These are phyloP conservation scores for Irpex lacteus DNA, from an alignment of 1,284 basidiomycete species.

Conservation along the genomic window DNA sequence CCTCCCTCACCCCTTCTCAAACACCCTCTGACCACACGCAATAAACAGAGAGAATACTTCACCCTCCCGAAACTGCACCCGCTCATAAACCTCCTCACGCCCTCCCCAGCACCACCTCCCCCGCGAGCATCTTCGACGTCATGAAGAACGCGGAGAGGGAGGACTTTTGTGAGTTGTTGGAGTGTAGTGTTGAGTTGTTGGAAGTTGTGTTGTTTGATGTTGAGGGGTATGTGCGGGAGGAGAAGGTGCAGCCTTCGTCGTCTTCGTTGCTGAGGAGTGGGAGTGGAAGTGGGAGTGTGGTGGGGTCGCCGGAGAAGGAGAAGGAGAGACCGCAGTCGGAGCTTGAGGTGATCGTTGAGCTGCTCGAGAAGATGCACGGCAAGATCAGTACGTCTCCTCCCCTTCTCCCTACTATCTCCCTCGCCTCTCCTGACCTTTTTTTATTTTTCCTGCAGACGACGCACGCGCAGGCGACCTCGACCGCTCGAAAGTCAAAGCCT, in stretches of 20 bases:
- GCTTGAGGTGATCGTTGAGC: constrained; percentile 44
- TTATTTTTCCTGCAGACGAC: constrained; percentile 44
- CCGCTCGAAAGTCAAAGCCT: constrained; percentile 65
- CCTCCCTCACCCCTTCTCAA: background rate
- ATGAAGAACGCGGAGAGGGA: constrained; percentile 36
- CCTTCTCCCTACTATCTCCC: background rate
- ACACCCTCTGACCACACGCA: background rate
- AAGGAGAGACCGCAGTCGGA: constrained; percentile 32
- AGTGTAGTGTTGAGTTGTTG: constrained; percentile 51
- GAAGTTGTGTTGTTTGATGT: constrained; percentile 55
- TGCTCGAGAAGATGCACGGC: constrained; percentile 52
- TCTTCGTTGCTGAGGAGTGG: too few species aligned
- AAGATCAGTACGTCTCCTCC: constrained; percentile 52
- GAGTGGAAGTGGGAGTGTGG: too few species aligned
- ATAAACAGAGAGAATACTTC: constrained; percentile 8
- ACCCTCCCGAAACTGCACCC: constrained; percentile 21
- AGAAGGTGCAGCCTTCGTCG: constrained; percentile 24
- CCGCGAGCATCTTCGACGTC: constrained; percentile 40
- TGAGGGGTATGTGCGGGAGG: constrained; percentile 49
- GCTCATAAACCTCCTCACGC: constrained; percentile 34
- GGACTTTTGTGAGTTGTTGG: constrained; percentile 62
- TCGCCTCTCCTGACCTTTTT: background rate
- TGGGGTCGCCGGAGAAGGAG: constrained; percentile 30
- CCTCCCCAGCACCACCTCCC: constrained; percentile 23
- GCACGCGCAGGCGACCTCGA: constrained; percentile 70